Conservation (phyloP, 805 yeast genomes). For the Cyberlindnera galapagoensis region DNA sequence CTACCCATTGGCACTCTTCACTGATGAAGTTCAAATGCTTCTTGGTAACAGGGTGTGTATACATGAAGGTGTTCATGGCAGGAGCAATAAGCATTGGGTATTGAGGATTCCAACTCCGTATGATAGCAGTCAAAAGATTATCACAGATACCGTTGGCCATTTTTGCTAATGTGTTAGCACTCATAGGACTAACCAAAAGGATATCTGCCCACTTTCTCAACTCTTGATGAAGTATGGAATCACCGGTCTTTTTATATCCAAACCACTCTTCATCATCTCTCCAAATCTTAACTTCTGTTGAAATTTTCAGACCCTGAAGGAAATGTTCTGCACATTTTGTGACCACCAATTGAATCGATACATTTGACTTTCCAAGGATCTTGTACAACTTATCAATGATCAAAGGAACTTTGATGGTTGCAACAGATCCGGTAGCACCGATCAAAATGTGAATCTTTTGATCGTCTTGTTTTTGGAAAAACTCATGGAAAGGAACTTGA, state of each 20-base stretch:
- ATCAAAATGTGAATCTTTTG: constrained; percentile 80
- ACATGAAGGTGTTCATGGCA: constrained; percentile 83
- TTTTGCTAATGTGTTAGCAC: constrained; percentile 76
- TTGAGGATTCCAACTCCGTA: constrained; percentile 73
- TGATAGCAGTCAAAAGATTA: constrained; percentile 64
- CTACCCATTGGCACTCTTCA: constrained; percentile 72
- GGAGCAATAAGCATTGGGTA: constrained; percentile 74
- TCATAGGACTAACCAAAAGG: constrained; percentile 66
- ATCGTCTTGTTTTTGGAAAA: constrained; percentile 67
- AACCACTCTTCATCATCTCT: constrained; percentile 79
- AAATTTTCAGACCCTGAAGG: constrained; percentile 52
- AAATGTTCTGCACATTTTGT: constrained; percentile 76
- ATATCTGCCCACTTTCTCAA: constrained; percentile 82
- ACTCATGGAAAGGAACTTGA: constrained; percentile 69
- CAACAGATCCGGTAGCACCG: constrained; percentile 96
- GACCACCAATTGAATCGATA: constrained; percentile 78
- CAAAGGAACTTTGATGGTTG: constrained; percentile 87
- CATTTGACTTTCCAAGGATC: constrained; percentile 64
- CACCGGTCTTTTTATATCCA: constrained; percentile 46
- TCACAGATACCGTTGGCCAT: constrained; percentile 73
- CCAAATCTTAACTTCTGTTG: constrained; percentile 77
- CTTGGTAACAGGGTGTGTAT: constrained; percentile 72
- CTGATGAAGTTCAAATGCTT: constrained; percentile 54
- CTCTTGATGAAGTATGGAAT: constrained; percentile 74
- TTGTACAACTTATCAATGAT: constrained; percentile 83